Evolutionary conservation across 257 asterid genomes (phyloP), one percentile per base, ranked within the genome.

Genomic region (Solanum medicagineum): DNA sequence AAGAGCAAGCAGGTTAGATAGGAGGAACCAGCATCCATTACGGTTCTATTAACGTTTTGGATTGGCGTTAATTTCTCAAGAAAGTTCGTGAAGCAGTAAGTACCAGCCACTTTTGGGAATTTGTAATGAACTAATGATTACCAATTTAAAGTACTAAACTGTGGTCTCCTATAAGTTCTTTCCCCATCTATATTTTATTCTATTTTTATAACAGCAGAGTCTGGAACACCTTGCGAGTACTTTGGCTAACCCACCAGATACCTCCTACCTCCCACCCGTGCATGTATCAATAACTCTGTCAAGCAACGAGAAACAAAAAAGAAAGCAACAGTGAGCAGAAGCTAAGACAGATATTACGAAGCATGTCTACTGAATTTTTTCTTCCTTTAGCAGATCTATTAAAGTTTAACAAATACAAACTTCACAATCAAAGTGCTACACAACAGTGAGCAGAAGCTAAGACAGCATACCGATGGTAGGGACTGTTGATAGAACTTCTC

Each of bases 401-500:
- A 16, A 57, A 60, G 26, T 60, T 57, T 32, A 45, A 29, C 29
- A 83, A 45, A 51, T 63, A 44, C 49, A 20, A 63, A 82, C 79
- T 62, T 53, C 47, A 26, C 22, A 79, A 26, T 79, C 45, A 45
- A 73, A 54, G 24, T 53, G 17, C 83, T 24, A 77, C 14, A 15
- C 65, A 32, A 53, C 63, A 53, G 65, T 14, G 60, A 63, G 26
- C 47, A 83, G 29, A 83, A 83, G 57, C 12, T 44, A 82, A 82
- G 42, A 62, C 47, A 86, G 89, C 93, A 44, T 90, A 97, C 99
- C 99, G 42, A 97, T 97, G 71, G 98, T 97, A 86, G 99, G 98
- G 90, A 95, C 99, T 7, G 99, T 97, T 49, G 99, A 97, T 86
- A 97, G 88, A 90, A 95, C 98, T 92, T 97, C 99, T 75, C 99